Percentiles rank a stretch among this genome's conserved stretches.
Evolutionary conservation across 805 yeast genomes (phyloP).

Genomic region (Lipomyces kockii): DNA sequence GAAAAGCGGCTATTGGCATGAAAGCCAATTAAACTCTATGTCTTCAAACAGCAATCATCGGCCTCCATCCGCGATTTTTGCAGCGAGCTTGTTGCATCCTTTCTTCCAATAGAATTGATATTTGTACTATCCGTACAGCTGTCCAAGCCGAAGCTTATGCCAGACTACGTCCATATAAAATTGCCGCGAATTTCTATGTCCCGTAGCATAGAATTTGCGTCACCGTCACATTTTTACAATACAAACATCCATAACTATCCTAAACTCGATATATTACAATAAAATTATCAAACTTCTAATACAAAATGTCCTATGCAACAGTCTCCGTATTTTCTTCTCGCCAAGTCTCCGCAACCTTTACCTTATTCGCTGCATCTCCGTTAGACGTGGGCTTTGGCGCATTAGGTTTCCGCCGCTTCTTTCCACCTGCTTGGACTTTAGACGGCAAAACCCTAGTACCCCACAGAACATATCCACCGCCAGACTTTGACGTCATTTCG

Average conservation of each 20-base stretch:
- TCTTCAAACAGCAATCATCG: too few relatives aligned
- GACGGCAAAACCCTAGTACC: conserved; percentile 80
- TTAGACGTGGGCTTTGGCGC: neutral
- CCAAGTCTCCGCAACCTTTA: neutral
- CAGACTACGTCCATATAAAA: too few relatives aligned
- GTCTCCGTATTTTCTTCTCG: neutral
- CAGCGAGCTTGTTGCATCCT: too few relatives aligned
- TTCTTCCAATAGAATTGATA: too few relatives aligned
- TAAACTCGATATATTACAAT: neutral
- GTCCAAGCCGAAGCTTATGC: too few relatives aligned
- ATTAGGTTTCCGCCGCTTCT: conserved; percentile 17
- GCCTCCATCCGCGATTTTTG: too few relatives aligned
- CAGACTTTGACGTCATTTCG: conserved; percentile 87
- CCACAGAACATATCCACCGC: conserved; percentile 84
- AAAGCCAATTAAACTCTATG: too few relatives aligned
- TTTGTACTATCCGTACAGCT: too few relatives aligned
- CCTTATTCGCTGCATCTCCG: neutral
- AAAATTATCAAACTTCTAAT: neutral
- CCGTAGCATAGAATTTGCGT: neutral
- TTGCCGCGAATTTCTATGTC: too few relatives aligned
- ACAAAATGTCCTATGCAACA: neutral
- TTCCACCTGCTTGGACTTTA: conserved; percentile 31
- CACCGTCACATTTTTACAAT: neutral
- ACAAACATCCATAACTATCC: neutral
- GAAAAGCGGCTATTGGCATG: too few relatives aligned